phyloP scores from a whole-genome alignment of 2,329 filamentous ascomycete species.

The Fonsecaea pedrosoi region DNA sequence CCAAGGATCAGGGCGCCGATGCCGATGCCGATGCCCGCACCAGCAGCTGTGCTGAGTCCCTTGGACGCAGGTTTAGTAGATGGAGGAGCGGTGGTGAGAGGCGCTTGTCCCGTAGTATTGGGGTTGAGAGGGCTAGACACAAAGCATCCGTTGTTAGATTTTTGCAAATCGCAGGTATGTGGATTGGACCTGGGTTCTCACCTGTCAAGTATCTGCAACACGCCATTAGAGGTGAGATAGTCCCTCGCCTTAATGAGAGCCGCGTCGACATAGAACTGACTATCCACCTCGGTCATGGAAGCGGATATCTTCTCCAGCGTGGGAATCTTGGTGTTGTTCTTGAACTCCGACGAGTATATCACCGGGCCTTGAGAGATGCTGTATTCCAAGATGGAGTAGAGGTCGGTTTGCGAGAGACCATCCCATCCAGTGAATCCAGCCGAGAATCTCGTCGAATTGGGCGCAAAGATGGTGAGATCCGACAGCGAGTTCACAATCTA shows the following conservation, averaged over 20 bases:
- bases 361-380: constrained; percentile 66
- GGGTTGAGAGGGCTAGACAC: constrained; percentile 29
- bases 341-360: constrained; percentile 58
- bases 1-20: constrained; percentile 36
- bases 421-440: constrained; percentile 61
- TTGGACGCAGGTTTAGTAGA: constrained; percentile 15
- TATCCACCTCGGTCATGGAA: constrained; percentile 53
- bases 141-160: not conserved
- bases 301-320: constrained; percentile 56
- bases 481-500: constrained; percentile 50
- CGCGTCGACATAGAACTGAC: constrained; percentile 58
- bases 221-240: constrained; percentile 62
- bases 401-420: constrained; percentile 55
- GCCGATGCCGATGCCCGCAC: constrained; percentile 35
- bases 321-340: constrained; percentile 47
- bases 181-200: constrained; percentile 40
- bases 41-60: constrained; percentile 32
- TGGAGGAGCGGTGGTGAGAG: constrained; percentile 3
- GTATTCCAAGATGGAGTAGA: constrained; percentile 65
- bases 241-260: constrained; percentile 59
- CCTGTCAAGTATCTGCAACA: constrained; percentile 65
- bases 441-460: constrained; percentile 66
- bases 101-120: constrained; percentile 28
- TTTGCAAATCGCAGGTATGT: not conserved
- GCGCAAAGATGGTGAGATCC: constrained; percentile 63